A percentile compares a stretch with the other conserved stretches of the same genome.
These are phyloP conservation scores for Hortiboletus campestris DNA, from an alignment of 768 basidiomycete species.

Conservation along the genomic window DNA sequence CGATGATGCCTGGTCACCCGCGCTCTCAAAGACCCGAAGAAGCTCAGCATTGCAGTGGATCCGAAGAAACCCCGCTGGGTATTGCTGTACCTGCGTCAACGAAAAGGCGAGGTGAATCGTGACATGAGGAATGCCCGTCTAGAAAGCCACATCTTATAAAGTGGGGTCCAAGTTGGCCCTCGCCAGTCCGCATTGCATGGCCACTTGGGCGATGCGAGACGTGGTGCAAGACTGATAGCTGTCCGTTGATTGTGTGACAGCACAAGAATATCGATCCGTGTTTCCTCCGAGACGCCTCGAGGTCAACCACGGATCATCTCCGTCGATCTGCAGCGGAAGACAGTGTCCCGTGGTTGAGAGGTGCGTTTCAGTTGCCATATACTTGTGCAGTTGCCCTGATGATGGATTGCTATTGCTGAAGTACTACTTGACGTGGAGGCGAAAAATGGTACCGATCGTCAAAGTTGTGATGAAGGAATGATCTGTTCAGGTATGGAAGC, in stretches of 20 bases:
- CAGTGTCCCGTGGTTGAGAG: too few species aligned
- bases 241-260: conserved; percentile 2
- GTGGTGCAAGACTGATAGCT: background rate
- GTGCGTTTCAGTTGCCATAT: background rate
- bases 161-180: background rate
- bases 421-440: too few species aligned
- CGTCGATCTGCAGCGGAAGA: background rate
- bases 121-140: too few species aligned
- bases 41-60: background rate
- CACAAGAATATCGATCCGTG: background rate
- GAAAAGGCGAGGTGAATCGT: too few species aligned
- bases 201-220: background rate
- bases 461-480: too few species aligned
- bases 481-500: too few species aligned
- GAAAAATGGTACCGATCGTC: too few species aligned
- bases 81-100: background rate
- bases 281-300: conserved; percentile 4
- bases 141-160: background rate
- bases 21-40: too few species aligned
- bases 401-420: background rate
- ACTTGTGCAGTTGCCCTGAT: background rate
- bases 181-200: background rate
- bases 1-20: background rate
- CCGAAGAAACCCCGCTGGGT: background rate
- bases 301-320: conserved; percentile 3